Conservation (phyloP, 2,329 filamentous ascomycete species). For the Teratosphaeria epicoccoides region DNA sequence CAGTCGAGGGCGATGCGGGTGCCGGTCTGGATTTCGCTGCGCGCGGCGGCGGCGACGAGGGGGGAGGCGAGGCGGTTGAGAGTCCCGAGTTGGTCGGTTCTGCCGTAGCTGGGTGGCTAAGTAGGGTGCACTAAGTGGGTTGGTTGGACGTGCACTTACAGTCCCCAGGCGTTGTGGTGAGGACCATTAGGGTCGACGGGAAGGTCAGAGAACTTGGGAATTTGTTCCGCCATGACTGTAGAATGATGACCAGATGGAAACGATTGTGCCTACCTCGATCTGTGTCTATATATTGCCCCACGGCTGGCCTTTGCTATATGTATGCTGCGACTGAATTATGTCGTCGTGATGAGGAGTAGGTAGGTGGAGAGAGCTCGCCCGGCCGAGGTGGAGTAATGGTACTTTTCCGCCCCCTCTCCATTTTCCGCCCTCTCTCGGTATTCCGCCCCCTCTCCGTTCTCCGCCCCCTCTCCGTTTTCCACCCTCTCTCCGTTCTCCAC, state of each 20-base stretch:
- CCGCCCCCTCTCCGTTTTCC: no score
- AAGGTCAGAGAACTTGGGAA: constrained; percentile 40
- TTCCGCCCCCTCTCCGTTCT: no score
- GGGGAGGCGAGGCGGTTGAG: constrained; percentile 50
- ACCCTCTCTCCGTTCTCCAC: no score
- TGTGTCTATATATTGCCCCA: not conserved
- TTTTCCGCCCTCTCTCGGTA: no score
- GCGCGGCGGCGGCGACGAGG: constrained; percentile 39
- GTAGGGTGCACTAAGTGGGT: not conserved
- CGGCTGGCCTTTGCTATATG: no score
- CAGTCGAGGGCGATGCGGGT: constrained; percentile 50
- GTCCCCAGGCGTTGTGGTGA: constrained; percentile 32
- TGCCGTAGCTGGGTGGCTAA: constrained; percentile 38
- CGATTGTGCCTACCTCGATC: not conserved
- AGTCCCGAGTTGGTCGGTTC: constrained; percentile 48
- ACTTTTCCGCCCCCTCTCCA: not conserved
- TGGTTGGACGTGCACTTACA: constrained; percentile 14
- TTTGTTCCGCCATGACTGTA: constrained; percentile 12
- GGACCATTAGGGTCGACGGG: constrained; percentile 40
- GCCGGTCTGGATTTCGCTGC: constrained; percentile 45
- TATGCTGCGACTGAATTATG: constrained; percentile 8
- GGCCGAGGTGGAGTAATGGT: not conserved
- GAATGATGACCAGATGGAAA: not conserved
- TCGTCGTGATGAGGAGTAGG: constrained; percentile 10
- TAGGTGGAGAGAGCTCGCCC: constrained; percentile 1